Evolutionary conservation across 2,329 filamentous ascomycete species (phyloP).

Genomic region (Neospermospora avenae): DNA sequence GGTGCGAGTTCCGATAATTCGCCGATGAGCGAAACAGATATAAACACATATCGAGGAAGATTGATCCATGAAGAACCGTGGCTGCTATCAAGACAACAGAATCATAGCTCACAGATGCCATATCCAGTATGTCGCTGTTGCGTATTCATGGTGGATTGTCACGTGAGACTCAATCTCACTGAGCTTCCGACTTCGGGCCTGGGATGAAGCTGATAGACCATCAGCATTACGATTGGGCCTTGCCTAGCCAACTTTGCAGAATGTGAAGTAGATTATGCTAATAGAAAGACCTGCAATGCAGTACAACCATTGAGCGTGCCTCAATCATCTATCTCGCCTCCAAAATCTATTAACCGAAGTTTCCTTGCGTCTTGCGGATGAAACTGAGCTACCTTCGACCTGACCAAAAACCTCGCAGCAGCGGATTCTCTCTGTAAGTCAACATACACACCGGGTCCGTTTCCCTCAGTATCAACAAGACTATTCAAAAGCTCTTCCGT

Average conservation of each 20-base stretch:
- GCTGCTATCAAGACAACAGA: too few relatives aligned
- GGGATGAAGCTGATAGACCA: background rate
- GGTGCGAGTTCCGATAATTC: constrained; percentile 4
- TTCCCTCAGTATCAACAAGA: constrained; percentile 51
- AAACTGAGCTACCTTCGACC: constrained; percentile 64
- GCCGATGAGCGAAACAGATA: constrained; percentile 2
- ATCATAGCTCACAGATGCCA: too few relatives aligned
- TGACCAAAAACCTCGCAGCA: constrained; percentile 59
- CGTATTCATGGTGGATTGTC: background rate
- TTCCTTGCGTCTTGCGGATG: constrained; percentile 60
- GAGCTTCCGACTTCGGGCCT: background rate
- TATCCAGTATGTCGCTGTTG: too few relatives aligned
- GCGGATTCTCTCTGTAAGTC: constrained; percentile 57
- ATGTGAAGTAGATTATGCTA: background rate
- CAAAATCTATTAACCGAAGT: constrained; percentile 61
- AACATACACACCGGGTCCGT: constrained; percentile 56
- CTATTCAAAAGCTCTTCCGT: constrained; percentile 59
- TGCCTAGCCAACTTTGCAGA: too few relatives aligned
- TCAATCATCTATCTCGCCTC: constrained; percentile 57
- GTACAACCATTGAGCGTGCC: background rate
- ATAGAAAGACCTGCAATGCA: background rate
- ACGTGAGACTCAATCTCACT: background rate
- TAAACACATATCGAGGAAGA: background rate
- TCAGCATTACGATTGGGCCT: too few relatives aligned
- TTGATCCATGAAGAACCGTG: too few relatives aligned